These are phyloP conservation scores for Fusarium brachygibbosum DNA, from an alignment of 2,329 filamentous ascomycete species.

Conservation along the genomic window DNA sequence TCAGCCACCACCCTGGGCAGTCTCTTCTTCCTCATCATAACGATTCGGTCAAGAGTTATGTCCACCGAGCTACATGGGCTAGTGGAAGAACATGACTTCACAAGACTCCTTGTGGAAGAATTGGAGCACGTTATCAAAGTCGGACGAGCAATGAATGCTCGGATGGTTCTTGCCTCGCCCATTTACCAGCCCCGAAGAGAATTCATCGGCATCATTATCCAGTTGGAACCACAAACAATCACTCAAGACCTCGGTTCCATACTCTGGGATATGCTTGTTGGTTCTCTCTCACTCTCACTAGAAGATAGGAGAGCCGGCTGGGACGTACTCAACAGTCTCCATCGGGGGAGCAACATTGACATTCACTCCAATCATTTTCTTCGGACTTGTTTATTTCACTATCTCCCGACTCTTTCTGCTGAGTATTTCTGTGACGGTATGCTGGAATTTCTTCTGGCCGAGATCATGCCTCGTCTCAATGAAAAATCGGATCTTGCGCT, in stretches of 20 bases:
- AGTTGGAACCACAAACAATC: slow-evolving; percentile 72
- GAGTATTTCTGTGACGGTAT: slow-evolving; percentile 71
- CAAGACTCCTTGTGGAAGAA: slow-evolving; percentile 73
- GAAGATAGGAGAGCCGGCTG: slow-evolving; percentile 77
- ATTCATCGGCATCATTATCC: slow-evolving; percentile 70
- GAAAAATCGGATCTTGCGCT: slow-evolving; percentile 61
- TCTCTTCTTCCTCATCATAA: slow-evolving; percentile 71
- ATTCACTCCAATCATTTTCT: slow-evolving; percentile 65
- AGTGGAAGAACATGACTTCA: slow-evolving; percentile 71
- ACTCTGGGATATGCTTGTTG: slow-evolving; percentile 82
- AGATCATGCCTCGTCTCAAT: slow-evolving; percentile 63
- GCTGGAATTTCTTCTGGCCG: slow-evolving; percentile 72
- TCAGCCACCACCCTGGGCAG: slow-evolving; percentile 78
- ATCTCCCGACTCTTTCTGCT: slow-evolving; percentile 70
- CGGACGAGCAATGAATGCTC: slow-evolving; percentile 55
- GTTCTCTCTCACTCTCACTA: slow-evolving; percentile 69
- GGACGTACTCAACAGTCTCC: slow-evolving; percentile 70
- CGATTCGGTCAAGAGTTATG: slow-evolving; percentile 61
- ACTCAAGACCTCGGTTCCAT: slow-evolving; percentile 70
- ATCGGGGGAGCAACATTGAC: slow-evolving; percentile 57
- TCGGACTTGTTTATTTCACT: slow-evolving; percentile 65
- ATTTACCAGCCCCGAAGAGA: slow-evolving; percentile 68
- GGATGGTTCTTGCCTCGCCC: slow-evolving; percentile 61
- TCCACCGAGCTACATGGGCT: slow-evolving; percentile 68
- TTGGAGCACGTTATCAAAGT: slow-evolving; percentile 66